Conservation (phyloP, 441 rosid genomes). For the Croton setiger region DNA sequence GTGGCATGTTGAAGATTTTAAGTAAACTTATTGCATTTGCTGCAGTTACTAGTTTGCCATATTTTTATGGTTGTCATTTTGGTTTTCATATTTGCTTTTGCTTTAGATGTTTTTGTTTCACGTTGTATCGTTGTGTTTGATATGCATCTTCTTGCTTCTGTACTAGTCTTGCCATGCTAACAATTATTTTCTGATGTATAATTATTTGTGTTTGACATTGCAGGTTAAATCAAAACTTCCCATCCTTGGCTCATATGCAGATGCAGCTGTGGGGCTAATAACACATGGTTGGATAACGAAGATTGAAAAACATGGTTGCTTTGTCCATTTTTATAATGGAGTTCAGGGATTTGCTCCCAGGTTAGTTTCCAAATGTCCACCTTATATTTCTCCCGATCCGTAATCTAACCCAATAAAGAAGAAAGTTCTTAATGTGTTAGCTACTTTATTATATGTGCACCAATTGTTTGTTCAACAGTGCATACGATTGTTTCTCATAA, state of each 20-base stretch:
- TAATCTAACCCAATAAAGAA: not conserved
- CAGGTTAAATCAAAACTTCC: slow-evolving; percentile 94
- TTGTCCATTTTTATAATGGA: slow-evolving; percentile 93
- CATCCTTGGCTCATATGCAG: slow-evolving; percentile 81
- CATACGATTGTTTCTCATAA: too few species aligned
- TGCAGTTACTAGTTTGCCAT: not conserved
- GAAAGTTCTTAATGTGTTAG: not conserved
- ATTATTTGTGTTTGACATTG: slow-evolving; percentile 24
- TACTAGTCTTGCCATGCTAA: not conserved
- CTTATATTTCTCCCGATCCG: not conserved
- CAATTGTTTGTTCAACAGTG: not conserved
- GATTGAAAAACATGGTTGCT: slow-evolving; percentile 96
- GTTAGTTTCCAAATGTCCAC: slow-evolving; percentile 35
- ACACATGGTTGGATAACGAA: slow-evolving; percentile 99
- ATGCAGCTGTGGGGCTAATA: slow-evolving; percentile 77
- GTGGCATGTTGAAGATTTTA: not conserved
- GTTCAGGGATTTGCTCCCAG: slow-evolving; percentile 97
- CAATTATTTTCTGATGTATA: slow-evolving; percentile 18
- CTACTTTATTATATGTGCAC: not conserved
- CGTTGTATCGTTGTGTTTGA: not conserved
- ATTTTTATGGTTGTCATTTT: not conserved
- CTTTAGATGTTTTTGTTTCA: not conserved
- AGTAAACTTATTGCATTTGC: not conserved
- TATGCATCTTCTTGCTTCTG: not conserved
- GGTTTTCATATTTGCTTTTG: not conserved